Evolutionary conservation across 2,329 filamentous ascomycete species (phyloP), one percentile per base, ranked within the genome.

Genomic region (Pestalotiopsis sp.): DNA sequence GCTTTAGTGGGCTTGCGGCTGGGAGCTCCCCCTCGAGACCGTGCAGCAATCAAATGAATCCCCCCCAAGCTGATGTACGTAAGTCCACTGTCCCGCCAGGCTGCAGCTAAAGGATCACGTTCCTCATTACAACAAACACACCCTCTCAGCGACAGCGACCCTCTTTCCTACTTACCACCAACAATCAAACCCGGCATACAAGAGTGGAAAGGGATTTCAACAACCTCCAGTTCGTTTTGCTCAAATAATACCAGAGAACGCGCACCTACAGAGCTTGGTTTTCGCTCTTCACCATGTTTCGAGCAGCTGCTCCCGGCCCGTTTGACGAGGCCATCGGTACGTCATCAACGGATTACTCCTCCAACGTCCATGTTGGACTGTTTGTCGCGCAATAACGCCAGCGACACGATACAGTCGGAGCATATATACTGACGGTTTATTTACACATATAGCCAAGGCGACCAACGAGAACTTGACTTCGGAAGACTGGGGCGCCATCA

Each of bases 391-490:
- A 62, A 14, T 31, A 39, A 27, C 14, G 6, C 38, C 13, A 20
- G 14, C 9, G 13, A 31, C 27, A 62, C 17, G 17, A 13, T 23
- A 13, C 36, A 9, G 12, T 7, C 4, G n/a, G 5, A 39, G 27
- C 13, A 9, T 36, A 20, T 25, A 64, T 13, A 38, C 64, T 66
- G 41, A 66, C 31, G 9, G 14, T 36, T 17, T 0, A 2, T 11
- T 20, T 4, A n/a, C 67, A 66, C 39, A 67, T 71, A 67, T 71
- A 90, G 88, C 84, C 81, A 90, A 89, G 84, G 95, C 96, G 78
- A 99, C 96, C 68, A 96, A 99, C 82, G 96, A 99, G 87, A 99
- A 98, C 82, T 89, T 98, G 76, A 98, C 95, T 25, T 92, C 91
- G 38, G 89, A 97, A 78, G 89, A 91, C 78, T 91, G 89, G 89